Evolutionary conservation across 371 early-diverging fungal species (phyloP).

Genomic region (Actinomortierella ambigua): DNA sequence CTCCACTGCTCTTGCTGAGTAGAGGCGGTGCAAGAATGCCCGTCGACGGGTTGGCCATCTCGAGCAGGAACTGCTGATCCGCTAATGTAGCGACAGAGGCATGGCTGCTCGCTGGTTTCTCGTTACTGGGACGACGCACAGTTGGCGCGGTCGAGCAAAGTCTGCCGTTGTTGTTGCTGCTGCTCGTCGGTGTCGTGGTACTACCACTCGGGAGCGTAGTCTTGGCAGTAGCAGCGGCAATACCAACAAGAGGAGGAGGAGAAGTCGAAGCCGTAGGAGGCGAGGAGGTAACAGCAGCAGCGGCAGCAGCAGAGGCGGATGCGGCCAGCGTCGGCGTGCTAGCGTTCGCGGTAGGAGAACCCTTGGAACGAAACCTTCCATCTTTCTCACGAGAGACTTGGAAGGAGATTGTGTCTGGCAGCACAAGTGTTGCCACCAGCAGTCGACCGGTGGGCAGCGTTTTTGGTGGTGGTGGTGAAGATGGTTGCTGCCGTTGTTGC

Average conservation of each 20-base stretch:
- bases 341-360: slow-evolving; percentile 1
- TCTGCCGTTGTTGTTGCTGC: too few species aligned
- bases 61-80: not conserved
- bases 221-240: not conserved
- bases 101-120: too few species aligned
- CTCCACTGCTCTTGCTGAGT: too few species aligned
- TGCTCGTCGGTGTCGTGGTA: too few species aligned
- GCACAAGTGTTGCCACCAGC: slow-evolving; percentile 30
- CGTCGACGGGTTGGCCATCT: slow-evolving; percentile 11
- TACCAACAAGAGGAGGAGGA: not conserved
- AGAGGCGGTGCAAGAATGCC: not conserved
- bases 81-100: too few species aligned
- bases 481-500: too few species aligned
- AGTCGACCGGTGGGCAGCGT: slow-evolving; percentile 20
- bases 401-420: slow-evolving; percentile 44
- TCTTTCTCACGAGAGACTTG: slow-evolving; percentile 44
- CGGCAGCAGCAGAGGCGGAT: too few species aligned
- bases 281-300: not conserved
- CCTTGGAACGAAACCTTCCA: slow-evolving; percentile 16
- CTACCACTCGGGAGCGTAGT: not conserved
- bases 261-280: not conserved
- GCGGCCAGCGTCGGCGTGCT: not conserved
- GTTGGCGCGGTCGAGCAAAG: not conserved
- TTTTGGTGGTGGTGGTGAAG: too few species aligned
- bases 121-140: not conserved